These are phyloP conservation scores for Butyriboletus loyo DNA, from an alignment of 768 basidiomycete genomes.

Conservation along the genomic window DNA sequence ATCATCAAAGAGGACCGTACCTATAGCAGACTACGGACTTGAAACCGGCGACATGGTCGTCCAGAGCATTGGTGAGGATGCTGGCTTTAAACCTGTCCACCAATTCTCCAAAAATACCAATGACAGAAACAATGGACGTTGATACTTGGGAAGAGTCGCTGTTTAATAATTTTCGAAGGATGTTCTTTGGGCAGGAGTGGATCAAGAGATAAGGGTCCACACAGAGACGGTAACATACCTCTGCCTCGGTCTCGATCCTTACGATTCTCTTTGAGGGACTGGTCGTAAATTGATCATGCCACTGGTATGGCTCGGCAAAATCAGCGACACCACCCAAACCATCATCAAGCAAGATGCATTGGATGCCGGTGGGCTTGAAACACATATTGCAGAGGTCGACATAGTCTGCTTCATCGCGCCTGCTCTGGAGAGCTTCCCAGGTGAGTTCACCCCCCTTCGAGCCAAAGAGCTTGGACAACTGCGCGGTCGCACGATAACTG, in stretches of 20 bases:
- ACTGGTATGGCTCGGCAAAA: conserved; percentile 47
- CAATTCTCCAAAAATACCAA: conserved; percentile 29
- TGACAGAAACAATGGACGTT: conserved; percentile 10
- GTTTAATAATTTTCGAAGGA: conserved; percentile 23
- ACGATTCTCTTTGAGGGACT: conserved; percentile 60
- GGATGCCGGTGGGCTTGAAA: conserved; percentile 56
- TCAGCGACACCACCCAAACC: conserved; percentile 52
- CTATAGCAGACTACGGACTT: conserved; percentile 76
- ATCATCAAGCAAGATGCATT: conserved; percentile 72
- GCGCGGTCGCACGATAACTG: conserved; percentile 51
- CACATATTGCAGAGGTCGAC: conserved; percentile 53
- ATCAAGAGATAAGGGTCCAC: conserved; percentile 1
- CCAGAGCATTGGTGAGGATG: conserved; percentile 38
- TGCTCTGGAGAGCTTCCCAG: conserved; percentile 61
- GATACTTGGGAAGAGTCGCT: conserved; percentile 4
- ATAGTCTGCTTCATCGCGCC: conserved; percentile 46
- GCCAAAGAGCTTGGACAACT: conserved; percentile 52
- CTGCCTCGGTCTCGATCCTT: conserved; percentile 66
- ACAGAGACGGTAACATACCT: conserved; percentile 41
- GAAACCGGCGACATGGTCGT: conserved; percentile 59
- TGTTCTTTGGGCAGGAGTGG: conserved; percentile 4
- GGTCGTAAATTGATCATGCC: conserved; percentile 61
- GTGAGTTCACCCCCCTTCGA: conserved; percentile 34
- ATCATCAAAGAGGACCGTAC: conserved; percentile 4
- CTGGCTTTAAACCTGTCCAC: conserved; percentile 31